Evolutionary conservation across 352 stramenopile species (phyloP).

Genomic region (Thalassiosira livingstoniorum): DNA sequence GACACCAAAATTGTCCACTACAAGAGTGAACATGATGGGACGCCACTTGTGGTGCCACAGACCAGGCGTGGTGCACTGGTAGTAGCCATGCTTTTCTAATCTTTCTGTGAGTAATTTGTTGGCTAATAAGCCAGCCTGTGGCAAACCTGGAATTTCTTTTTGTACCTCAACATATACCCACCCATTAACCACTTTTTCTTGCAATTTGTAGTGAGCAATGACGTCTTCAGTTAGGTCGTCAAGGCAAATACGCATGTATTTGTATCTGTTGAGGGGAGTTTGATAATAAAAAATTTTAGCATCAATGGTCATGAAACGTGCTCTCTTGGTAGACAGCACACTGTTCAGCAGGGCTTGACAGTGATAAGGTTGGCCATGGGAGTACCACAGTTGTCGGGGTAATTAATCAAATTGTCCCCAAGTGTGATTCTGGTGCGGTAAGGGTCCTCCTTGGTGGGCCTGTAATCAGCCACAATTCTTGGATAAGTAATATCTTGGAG

Average conservation of each 20-base stretch:
- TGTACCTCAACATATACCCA: slow-evolving; percentile 27
- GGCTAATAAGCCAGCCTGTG: slow-evolving; percentile 38
- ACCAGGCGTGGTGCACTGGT: slow-evolving; percentile 35
- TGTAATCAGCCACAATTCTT: slow-evolving; percentile 18
- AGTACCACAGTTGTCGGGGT: not conserved
- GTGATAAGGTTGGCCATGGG: not conserved
- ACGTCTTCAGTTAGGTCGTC: slow-evolving; percentile 29
- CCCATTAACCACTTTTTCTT: not conserved
- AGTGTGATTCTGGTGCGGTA: slow-evolving; percentile 41
- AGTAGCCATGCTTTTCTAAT: slow-evolving; percentile 27
- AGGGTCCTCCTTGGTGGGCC: slow-evolving; percentile 42
- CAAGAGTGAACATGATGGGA: slow-evolving; percentile 43
- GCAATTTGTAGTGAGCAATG: slow-evolving; percentile 39
- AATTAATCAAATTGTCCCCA: slow-evolving; percentile 30
- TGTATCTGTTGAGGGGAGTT: slow-evolving; percentile 25
- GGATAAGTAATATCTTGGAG: slow-evolving; percentile 37
- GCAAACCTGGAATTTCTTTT: slow-evolving; percentile 30
- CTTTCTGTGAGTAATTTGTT: slow-evolving; percentile 21
- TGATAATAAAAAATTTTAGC: slow-evolving; percentile 25
- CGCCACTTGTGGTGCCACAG: slow-evolving; percentile 44
- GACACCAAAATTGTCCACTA: slow-evolving; percentile 66
- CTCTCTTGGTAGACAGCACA: not conserved
- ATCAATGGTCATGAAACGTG: not conserved
- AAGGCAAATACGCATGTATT: slow-evolving; percentile 47
- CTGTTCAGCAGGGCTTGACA: too few species aligned